Evolutionary conservation across 805 yeast species (phyloP), one percentile per base, ranked within the genome.

Genomic region (Metschnikowia continentalis): DNA sequence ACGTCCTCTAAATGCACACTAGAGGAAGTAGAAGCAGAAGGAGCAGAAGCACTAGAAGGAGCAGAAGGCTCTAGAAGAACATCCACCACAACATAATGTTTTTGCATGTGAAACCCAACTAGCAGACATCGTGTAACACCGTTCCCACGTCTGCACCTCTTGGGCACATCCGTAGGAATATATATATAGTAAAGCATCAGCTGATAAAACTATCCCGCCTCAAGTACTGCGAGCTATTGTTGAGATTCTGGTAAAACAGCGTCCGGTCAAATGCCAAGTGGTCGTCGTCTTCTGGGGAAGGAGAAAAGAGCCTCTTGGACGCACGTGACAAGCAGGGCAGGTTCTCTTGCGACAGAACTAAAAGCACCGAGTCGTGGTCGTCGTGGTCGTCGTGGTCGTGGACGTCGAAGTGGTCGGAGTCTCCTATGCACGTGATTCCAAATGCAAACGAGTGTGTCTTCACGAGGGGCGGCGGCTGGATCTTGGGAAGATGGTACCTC

Each of bases 221-320:
- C 23, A 73, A 57, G 51, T 70, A 72, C 55, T 71, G 77, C 2
- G 76, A 70, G 56, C 77, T 72, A 55, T 68, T 72, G 60, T 74
- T 73, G 46, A 71, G 61, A 49, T 65, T 58, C 45, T 61, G 52
- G 58, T 64, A 64, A 49, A 64, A 63, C 47, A 56, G 60, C 42
- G 37, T 56, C 37, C 59, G 60, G 45, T 57, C 53, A 42, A 56
- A 55, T n/a, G 47, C 22, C 22, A 44, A 40, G 30, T 26, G 48
- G 8, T 50, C 58, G 48, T 47, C 54, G 36, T 32, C 47, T 14
- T 56, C 58, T 6, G 54, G 54, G 3, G 56, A 32, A 10, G 53
- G 54, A 14, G 57, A 51, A 13, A 15, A 8, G 17, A 10, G 14
- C 35, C 47, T 30, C 40, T 44, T 22, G 40, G 17, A 15, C 10